Percentiles rank a stretch among this genome's conserved stretches.
Conservation (phyloP, 495 filamentous ascomycete species). For the Penicillium roqueforti region DNA sequence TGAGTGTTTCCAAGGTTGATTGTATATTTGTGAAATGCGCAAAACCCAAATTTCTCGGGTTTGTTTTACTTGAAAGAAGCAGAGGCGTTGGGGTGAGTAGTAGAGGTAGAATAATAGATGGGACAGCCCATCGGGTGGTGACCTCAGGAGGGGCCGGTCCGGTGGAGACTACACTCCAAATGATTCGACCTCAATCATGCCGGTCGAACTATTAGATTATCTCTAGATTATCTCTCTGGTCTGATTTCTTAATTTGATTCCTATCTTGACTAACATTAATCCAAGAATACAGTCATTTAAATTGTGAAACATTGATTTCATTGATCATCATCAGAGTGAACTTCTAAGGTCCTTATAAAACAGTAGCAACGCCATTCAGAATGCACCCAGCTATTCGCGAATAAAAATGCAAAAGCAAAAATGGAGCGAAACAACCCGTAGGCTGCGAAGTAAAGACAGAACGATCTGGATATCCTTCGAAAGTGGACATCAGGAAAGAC, state of each 20-base stretch:
- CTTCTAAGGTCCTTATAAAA: background rate
- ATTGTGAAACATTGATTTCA: background rate
- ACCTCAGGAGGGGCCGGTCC: conserved; percentile 12
- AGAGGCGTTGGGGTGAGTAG: background rate
- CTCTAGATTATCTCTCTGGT: background rate
- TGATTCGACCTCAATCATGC: background rate
- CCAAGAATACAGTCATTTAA: background rate
- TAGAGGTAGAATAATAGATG: no score
- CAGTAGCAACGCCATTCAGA: background rate
- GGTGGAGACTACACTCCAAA: background rate
- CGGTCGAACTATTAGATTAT: background rate
- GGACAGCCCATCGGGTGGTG: conserved; percentile 2
- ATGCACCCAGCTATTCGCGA: conserved; percentile 19
- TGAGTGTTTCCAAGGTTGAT: background rate
- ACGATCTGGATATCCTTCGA: background rate
- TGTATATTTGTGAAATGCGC: background rate
- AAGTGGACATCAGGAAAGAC: conserved; percentile 2
- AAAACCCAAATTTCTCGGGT: no score
- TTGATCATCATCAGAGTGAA: conserved; percentile 15
- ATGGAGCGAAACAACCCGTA: conserved; percentile 2
- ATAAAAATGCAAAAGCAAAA: conserved; percentile 7
- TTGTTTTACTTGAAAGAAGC: background rate
- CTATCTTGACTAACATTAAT: background rate
- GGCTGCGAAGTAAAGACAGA: conserved; percentile 9
- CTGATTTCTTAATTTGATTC: background rate